Percentiles rank a stretch among this genome's conserved stretches.
phyloP scores from a whole-genome alignment of 495 filamentous ascomycete genomes.

The Parathielavia hyrcaniae region DNA sequence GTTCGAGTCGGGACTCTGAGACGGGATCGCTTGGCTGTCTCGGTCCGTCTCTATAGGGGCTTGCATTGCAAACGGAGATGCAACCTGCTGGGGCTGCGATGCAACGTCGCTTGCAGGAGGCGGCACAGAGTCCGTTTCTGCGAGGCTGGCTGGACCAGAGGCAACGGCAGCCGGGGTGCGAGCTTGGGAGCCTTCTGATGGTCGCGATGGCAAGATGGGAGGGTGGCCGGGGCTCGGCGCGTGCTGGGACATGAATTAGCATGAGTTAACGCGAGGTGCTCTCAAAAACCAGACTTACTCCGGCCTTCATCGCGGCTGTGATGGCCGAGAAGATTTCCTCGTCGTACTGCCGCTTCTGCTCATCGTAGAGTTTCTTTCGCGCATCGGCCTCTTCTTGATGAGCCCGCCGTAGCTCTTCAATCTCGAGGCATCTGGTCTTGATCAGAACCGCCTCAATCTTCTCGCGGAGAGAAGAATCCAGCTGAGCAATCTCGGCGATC shows the following conservation, averaged over 20 bases:
- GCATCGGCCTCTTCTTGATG: background rate
- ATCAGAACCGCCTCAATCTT: background rate
- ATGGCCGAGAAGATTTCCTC: background rate
- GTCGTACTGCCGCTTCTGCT: background rate
- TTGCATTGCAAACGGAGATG: background rate
- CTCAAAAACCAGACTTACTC: background rate
- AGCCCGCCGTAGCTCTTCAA: background rate
- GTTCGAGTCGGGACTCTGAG: background rate
- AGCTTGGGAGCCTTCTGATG: background rate
- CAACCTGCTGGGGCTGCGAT: background rate
- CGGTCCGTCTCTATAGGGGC: background rate
- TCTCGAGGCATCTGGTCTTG: background rate
- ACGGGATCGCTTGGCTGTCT: background rate
- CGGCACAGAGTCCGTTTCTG: background rate
- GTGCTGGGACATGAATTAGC: background rate
- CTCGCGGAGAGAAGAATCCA: background rate
- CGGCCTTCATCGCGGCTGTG: background rate
- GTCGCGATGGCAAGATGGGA: background rate
- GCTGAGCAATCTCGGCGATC: background rate
- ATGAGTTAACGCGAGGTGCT: background rate
- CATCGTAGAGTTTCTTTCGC: background rate
- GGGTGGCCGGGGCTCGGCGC: background rate
- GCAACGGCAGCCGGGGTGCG: background rate
- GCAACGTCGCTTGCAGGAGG: slow-evolving; percentile 3
- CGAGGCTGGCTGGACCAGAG: background rate